A percentile compares a stretch with the other conserved stretches of the same genome.
Conservation (phyloP, 148 eudicot genomes). For the Amaranthus palmeri region DNA sequence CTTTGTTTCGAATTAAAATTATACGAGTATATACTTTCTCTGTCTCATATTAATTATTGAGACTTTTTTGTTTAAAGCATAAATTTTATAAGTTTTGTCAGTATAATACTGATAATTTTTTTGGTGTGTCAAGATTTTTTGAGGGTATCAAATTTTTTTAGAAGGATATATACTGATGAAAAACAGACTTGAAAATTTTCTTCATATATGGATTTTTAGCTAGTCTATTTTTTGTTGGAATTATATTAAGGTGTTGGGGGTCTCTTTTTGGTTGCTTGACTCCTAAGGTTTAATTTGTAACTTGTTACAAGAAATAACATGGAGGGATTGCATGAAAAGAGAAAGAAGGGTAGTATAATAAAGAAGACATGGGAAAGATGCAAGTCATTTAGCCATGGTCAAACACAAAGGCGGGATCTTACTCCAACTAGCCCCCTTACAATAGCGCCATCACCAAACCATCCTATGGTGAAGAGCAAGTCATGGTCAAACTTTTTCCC, state of each 20-base stretch:
- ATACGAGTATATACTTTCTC: too few species aligned
- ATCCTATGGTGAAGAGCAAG: constrained; percentile 31
- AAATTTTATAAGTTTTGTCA: too few species aligned
- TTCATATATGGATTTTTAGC: constrained; percentile 14
- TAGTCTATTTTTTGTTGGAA: neutral
- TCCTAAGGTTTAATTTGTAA: neutral
- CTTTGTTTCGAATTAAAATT: too few species aligned
- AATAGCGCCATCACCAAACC: neutral
- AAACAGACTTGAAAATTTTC: neutral
- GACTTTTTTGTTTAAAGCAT: too few species aligned
- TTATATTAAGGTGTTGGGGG: neutral
- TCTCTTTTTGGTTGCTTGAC: neutral
- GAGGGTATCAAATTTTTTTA: neutral
- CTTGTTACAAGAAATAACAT: constrained; percentile 7
- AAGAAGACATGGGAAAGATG: constrained; percentile 61
- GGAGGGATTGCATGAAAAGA: constrained; percentile 38
- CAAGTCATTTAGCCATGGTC: constrained; percentile 36
- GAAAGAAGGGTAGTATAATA: constrained; percentile 40
- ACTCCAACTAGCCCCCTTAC: neutral
- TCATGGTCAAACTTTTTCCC: constrained; percentile 32
- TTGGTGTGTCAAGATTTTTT: neutral
- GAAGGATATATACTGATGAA: constrained; percentile 7
- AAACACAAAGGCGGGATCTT: neutral
- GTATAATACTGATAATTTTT: neutral
- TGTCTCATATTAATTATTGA: too few species aligned